Percentiles rank a stretch among this genome's conserved stretches.
These are phyloP conservation scores for Fusarium annulatum DNA, from an alignment of 2,329 filamentous ascomycete genomes.

Conservation along the genomic window DNA sequence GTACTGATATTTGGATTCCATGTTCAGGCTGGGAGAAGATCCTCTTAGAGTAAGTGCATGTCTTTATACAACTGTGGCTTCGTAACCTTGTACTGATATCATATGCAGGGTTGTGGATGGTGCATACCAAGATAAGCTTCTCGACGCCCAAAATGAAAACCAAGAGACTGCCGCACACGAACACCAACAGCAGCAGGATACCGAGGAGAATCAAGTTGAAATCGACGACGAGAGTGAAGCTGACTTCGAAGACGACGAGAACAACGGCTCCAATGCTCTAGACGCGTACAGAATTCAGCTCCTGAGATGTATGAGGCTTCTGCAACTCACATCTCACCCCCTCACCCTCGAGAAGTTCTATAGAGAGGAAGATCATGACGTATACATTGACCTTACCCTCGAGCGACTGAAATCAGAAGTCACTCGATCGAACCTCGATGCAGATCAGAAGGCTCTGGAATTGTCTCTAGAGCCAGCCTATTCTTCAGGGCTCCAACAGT, in stretches of 20 bases:
- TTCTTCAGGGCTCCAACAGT: neutral
- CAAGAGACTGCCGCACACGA: neutral
- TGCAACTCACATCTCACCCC: conserved; percentile 43
- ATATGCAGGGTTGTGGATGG: neutral
- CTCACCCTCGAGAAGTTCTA: conserved; percentile 47
- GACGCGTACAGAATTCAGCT: neutral
- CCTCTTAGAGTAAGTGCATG: neutral
- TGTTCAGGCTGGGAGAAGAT: neutral
- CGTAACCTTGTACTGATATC: accelerated
- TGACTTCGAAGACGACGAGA: neutral
- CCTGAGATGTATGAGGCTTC: neutral
- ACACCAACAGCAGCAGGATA: accelerated
- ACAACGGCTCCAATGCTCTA: accelerated
- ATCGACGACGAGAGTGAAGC: neutral
- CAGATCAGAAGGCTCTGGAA: neutral
- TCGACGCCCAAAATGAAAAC: accelerated
- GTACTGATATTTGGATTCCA: neutral
- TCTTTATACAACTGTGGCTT: accelerated
- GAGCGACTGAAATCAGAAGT: neutral
- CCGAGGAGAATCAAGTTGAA: accelerated
- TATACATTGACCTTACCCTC: neutral
- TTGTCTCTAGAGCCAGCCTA: accelerated
- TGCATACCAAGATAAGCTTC: neutral
- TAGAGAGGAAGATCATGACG: neutral
- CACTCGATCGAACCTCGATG: accelerated